These are phyloP conservation scores for Thelonectria discophora DNA, from an alignment of 2,329 filamentous ascomycete species.

Conservation along the genomic window DNA sequence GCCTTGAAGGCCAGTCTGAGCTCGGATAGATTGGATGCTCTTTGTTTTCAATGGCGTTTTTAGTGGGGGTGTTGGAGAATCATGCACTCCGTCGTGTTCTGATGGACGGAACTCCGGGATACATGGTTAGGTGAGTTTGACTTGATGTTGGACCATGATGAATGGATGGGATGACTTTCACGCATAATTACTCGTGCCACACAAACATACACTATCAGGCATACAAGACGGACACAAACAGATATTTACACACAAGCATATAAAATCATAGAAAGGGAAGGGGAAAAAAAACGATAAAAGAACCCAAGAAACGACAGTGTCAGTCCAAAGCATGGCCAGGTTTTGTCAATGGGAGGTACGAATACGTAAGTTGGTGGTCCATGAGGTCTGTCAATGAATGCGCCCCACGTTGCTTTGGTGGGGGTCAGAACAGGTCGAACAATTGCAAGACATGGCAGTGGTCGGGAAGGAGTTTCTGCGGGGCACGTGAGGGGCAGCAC, in stretches of 20 bases:
- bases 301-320: neutral
- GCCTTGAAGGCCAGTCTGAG: neutral
- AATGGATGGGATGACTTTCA: neutral
- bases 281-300: neutral
- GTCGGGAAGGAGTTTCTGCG: neutral
- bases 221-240: neutral
- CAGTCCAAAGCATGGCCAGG: too few relatives aligned
- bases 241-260: constrained; percentile 4
- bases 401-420: constrained; percentile 13
- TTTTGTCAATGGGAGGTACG: neutral
- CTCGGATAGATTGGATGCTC: neutral
- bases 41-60: constrained; percentile 6
- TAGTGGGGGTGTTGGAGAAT: neutral
- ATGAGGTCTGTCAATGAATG: neutral
- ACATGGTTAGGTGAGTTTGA: neutral
- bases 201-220: neutral
- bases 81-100: neutral
- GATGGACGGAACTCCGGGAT: too few relatives aligned
- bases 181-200: neutral
- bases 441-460: neutral
- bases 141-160: neutral
- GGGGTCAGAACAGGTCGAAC: neutral
- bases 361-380: neutral
- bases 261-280: neutral
- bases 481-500: constrained; percentile 1